Conservation (phyloP, 2,329 filamentous ascomycete genomes). For the Cladophialophora carrionii region DNA sequence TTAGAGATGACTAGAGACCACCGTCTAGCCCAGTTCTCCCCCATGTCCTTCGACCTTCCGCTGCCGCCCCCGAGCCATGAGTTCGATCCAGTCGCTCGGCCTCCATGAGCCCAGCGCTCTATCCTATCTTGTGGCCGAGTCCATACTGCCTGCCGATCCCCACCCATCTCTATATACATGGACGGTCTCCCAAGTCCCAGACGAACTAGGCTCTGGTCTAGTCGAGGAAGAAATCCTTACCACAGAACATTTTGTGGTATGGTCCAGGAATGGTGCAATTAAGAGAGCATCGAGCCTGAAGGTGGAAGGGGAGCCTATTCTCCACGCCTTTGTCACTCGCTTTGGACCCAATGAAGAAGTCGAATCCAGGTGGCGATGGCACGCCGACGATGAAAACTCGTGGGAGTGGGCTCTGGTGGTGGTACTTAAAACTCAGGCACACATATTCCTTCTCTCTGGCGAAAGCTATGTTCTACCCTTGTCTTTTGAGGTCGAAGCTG, state of each 20-base stretch:
- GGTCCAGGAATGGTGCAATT: conserved; percentile 84
- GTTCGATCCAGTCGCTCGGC: conserved; percentile 85
- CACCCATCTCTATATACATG: conserved; percentile 71
- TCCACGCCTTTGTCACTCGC: conserved; percentile 82
- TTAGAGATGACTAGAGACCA: conserved; percentile 20
- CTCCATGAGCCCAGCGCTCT: conserved; percentile 85
- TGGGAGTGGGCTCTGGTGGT: conserved; percentile 68
- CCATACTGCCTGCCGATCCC: conserved; percentile 71
- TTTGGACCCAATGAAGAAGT: conserved; percentile 62
- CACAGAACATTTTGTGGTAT: conserved; percentile 76
- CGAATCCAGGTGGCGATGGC: conserved; percentile 24
- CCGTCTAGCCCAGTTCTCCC: not conserved
- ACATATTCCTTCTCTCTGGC: conserved; percentile 88
- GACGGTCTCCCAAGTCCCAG: conserved; percentile 51
- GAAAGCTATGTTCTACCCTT: conserved; percentile 88
- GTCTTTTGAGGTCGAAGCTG: conserved; percentile 89
- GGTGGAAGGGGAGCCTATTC: conserved; percentile 80
- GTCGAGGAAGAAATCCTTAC: conserved; percentile 79
- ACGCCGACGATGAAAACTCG: not conserved
- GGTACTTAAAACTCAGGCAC: conserved; percentile 87
- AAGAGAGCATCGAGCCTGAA: conserved; percentile 85
- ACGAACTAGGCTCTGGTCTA: conserved; percentile 47
- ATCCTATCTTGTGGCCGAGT: conserved; percentile 79
- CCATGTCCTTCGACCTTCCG: conserved; percentile 26
- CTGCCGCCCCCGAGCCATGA: conserved; percentile 62